A percentile compares a stretch with the other conserved stretches of the same genome.
Evolutionary conservation across 192 early-diverging fungal genomes (phyloP).

Genomic region (Backusella sp.): DNA sequence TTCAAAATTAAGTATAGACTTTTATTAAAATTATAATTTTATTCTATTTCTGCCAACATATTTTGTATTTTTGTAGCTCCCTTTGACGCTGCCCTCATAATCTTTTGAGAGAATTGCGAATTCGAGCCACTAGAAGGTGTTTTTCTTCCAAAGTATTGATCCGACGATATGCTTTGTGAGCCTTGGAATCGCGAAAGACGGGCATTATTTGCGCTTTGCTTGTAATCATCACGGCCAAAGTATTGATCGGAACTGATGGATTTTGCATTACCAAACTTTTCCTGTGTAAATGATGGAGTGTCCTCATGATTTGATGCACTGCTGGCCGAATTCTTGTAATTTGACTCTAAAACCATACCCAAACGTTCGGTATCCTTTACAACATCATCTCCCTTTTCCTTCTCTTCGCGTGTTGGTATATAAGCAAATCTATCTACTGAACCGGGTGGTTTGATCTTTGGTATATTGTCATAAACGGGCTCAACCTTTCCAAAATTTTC

Average conservation of each 20-base stretch:
- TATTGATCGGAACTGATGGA: slow-evolving; percentile 92
- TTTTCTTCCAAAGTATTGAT: slow-evolving; percentile 75
- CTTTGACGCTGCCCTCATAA: slow-evolving; percentile 47
- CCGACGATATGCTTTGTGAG: slow-evolving; percentile 78
- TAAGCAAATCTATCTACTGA: slow-evolving; percentile 10
- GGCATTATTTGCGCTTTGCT: slow-evolving; percentile 46
- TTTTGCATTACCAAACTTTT: slow-evolving; percentile 81
- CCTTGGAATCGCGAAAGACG: slow-evolving; percentile 67
- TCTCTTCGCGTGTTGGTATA: not conserved
- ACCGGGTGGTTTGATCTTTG: not conserved
- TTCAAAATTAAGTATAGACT: no score
- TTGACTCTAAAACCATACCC: not conserved
- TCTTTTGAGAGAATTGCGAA: slow-evolving; percentile 43
- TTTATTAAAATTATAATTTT: not conserved
- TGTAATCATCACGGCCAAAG: slow-evolving; percentile 76
- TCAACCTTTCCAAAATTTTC: not conserved
- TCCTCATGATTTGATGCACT: not conserved
- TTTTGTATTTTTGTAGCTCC: slow-evolving; percentile 50
- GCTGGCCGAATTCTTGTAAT: not conserved
- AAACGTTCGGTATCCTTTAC: not conserved
- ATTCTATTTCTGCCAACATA: slow-evolving; percentile 12
- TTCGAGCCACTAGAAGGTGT: not conserved
- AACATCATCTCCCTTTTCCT: not conserved
- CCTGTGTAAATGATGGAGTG: slow-evolving; percentile 44
- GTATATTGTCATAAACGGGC: not conserved